Base-by-base conservation (phyloP, 179 eudicot species). In the Beta lomatogona region DNA sequence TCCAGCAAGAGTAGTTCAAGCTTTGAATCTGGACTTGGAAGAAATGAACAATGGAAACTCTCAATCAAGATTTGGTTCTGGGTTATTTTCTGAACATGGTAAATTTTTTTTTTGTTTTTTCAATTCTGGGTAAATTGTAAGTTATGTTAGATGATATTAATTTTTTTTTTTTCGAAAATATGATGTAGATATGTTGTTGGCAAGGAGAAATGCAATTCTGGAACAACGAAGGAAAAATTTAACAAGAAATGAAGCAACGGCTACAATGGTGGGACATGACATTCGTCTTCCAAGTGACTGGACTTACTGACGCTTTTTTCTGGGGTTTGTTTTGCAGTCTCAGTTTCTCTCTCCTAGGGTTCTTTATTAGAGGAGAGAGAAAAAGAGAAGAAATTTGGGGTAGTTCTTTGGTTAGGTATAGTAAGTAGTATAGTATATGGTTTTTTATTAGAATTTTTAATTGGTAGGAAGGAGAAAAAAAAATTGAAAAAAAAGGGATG, bases 241-340 rank as follows among this genome's bases (percentile, higher is more conserved):
- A 48, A 46, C 66, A 71, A 71, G 78, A 77, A 50, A 75, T 69
- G 76, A 80, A 41, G 54, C n/a, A 48, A n/a, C 67, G n/a, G 77
- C 78, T 71, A 75, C 55, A n/a, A 45, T 84, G 79, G 74, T 70
- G 78, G 57, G 75, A 55, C 88, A 86, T 28, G 91, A 86, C 16
- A 64, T 84, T 52, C 77, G 86, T 58, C 94, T 89, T 8, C 97
- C 94, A 19, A 89, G 80, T 69, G 97, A 92, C 31, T 92, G 97
- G 97, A 89, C 93, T 57, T 92, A 91, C 80, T 92, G 58, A 85
- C 4, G 22, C 9, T 0, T 21, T 59, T 0, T 9, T 22, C 41
- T 36, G 4, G 5, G 9, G 36, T 21, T 10, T 55, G 25, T 64
- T 64, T 64, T 28, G 9, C 64, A 16, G 1, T 45, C 25, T n/a